phyloP scores from a whole-genome alignment of 495 filamentous ascomycete genomes.

The Aspergillus nanangensis region DNA sequence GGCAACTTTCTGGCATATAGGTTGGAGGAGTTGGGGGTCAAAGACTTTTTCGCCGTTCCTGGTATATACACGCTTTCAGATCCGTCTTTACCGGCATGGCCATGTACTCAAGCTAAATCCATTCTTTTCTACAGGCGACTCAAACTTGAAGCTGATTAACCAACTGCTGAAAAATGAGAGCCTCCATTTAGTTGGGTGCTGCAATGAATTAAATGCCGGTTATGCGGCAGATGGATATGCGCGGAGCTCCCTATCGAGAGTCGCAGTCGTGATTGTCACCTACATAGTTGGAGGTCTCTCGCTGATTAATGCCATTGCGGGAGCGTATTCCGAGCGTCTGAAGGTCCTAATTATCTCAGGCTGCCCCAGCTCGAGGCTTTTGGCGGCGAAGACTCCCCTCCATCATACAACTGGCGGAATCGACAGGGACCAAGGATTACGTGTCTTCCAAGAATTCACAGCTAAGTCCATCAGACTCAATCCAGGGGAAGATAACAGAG shows the following conservation, averaged over 20 bases:
- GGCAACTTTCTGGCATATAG: conserved; percentile 2
- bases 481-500: no score
- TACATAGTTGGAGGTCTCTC: conserved; percentile 74
- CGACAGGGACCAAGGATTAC: conserved; percentile 4
- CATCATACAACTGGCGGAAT: conserved; percentile 4
- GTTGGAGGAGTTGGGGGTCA: conserved; percentile 6
- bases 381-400: neutral
- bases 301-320: conserved; percentile 63
- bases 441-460: conserved; percentile 3
- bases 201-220: conserved; percentile 73
- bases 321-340: conserved; percentile 67
- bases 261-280: conserved; percentile 66
- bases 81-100: no score
- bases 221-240: conserved; percentile 80
- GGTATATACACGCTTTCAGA: neutral
- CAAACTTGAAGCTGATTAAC: conserved; percentile 64
- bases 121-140: conserved; percentile 49
- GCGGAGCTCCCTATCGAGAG: conserved; percentile 49
- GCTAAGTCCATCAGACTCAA: neutral
- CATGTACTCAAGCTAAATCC: no score
- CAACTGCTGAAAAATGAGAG: conserved; percentile 49
- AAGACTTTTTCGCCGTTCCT: conserved; percentile 7
- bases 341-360: conserved; percentile 76
- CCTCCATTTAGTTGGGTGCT: conserved; percentile 67
- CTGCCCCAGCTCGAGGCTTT: neutral